Base-by-base conservation (phyloP, 1,284 basidiomycete species). In the Jaminaea rosea region DNA sequence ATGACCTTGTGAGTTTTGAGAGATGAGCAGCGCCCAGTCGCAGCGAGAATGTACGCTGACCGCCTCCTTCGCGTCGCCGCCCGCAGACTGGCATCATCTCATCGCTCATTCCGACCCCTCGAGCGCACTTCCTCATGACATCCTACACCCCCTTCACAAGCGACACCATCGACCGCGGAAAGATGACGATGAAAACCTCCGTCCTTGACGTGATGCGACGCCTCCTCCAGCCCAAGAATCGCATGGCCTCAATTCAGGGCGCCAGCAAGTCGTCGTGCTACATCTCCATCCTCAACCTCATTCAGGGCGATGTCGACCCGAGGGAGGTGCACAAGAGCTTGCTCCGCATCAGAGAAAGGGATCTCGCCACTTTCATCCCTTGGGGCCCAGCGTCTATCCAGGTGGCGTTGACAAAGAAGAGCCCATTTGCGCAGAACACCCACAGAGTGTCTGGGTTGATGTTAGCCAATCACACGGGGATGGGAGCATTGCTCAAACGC, bases 91-190 rank as follows among this genome's bases (percentile, higher is more conserved):
- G 92, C 24, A 96, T 99, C 66, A 87, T 98, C 53, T 91, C 94
- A 2, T 92, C 88, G 11, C 81, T 99, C 49, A 97, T 98, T 63
- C 94, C 94, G 2, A 98, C 94, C 9, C 93, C 94, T n/a, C 81
- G 93, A 49, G 97, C 92, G 69, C 94, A 99, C 77, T 98, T 98
- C 80, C 81, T 99, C 53, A 96, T 93, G 87, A 98, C 94, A n/a
- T 91, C 89, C 15, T 99, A 98, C 70, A 99, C 94, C 3, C 93
- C 94, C 0, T 98, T 98, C 76, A 96, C 92, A 1, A 88, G 87
- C 57, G 93, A 97, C 75, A 72, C 67, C 23, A 65, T 73, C 32
- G 67, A 70, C 21, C 65, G 71, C 11, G 71, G 71, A 46, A 73
- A 73, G 46, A 63, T 62, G 11, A 73, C 69, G 3, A 70, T 69